Base-by-base conservation (phyloP, 441 rosid genomes). In the Rhodomyrtus psidioides region DNA sequence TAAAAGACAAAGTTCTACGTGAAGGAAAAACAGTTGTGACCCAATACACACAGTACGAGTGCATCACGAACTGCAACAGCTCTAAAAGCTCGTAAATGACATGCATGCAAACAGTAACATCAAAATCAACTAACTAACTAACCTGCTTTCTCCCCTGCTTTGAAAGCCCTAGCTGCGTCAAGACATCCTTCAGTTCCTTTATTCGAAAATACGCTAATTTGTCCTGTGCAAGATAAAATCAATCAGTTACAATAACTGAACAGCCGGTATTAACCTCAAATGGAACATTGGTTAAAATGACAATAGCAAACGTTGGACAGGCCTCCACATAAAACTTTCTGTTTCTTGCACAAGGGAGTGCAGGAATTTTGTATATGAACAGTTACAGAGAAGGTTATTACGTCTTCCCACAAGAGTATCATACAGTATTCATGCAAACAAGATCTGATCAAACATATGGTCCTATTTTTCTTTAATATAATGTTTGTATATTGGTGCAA, bases 91-190 rank as follows among this genome's bases (percentile, higher is more conserved):
- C 6, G 49, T 9, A 84, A 42, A 84, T 3, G 44, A 30, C 27
- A 82, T 55, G 49, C 59, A 82, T 55, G 56, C 27, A 82, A 53
- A 81, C 26, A 55, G 42, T 14, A 82, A 56, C 59, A 13, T 28
- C 30, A 55, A 34, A 30, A 28, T 82, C 46, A 55, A 23, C 59
- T 30, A 21, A 57, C 62, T 55, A 87, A 28, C 87, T 82, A 82
- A 96, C 99, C 98, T 96, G 98, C 87, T 95, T 97, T 92, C 94
- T 96, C 86, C 99, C 99, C 89, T 97, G 99, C 92, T 97, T 97
- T 86, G 99, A 94, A 85, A 95, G 96, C 82, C 98, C 95, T 81
- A 97, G 88, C 84, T 92, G 95, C 85, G 96, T 91, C 23, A 97
- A 94, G 84, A 95, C 96, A 92, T 97, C 98, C 91, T 96, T 97